phyloP scores from a whole-genome alignment of 805 yeast species.

The Hanseniaspora clermontiae region DNA sequence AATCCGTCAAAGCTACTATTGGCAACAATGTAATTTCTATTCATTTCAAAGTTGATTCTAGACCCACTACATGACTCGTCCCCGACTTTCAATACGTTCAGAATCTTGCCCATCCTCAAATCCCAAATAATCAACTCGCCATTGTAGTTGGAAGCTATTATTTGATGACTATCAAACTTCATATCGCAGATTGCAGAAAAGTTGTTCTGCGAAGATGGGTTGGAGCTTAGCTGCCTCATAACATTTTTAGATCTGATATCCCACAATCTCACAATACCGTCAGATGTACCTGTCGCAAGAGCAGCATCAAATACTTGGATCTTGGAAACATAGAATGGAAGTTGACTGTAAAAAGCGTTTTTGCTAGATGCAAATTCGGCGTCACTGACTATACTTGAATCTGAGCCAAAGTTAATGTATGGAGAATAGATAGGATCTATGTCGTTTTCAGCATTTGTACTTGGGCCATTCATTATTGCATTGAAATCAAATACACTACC shows the following conservation, averaged over 20 bases:
- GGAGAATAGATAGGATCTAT: constrained; percentile 1
- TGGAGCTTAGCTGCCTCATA: constrained; percentile 29
- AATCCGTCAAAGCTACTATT: constrained; percentile 36
- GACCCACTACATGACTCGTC: constrained; percentile 24
- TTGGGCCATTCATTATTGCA: constrained; percentile 11
- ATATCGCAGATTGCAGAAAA: constrained; percentile 55
- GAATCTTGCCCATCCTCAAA: constrained; percentile 49
- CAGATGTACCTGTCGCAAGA: constrained; percentile 64
- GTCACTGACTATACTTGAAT: background rate
- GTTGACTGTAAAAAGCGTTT: background rate
- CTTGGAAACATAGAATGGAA: constrained; percentile 44
- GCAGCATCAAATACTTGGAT: constrained; percentile 66
- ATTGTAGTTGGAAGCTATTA: constrained; percentile 3
- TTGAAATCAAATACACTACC: constrained; percentile 11
- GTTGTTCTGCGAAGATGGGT: constrained; percentile 26
- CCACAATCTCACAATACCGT: constrained; percentile 66
- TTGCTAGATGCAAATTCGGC: background rate
- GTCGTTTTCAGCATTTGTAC: background rate
- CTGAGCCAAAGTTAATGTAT: background rate
- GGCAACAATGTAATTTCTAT: constrained; percentile 41
- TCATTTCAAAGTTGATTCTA: constrained; percentile 47
- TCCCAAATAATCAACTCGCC: constrained; percentile 52
- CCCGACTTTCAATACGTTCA: constrained; percentile 51
- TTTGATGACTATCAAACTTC: constrained; percentile 48
- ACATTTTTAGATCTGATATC: constrained; percentile 61